Evolutionary conservation across 2,329 filamentous ascomycete species (phyloP), one percentile per base, ranked within the genome.

Genomic region (Periconia sp.): DNA sequence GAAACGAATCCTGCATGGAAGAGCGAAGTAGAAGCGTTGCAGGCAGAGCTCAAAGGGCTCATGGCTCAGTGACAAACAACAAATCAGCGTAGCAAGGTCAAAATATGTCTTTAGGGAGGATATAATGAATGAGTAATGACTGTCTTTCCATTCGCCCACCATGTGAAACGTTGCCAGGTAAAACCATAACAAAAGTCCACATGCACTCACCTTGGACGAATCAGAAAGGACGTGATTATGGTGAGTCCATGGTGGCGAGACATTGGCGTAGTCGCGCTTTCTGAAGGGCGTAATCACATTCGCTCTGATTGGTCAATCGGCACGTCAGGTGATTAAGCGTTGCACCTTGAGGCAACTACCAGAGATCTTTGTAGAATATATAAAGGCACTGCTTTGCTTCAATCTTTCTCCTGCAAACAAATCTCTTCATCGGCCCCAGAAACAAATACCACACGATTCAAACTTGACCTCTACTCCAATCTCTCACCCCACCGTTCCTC

Each of bases 191-290:
- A 5, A 37, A 37, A 13, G 33, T 37, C 33, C 10, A 3, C 33
- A 37, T 14, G 6, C 11, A n/a, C 11, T n/a, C 11, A n/a, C 15
- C 11, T 3, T 42, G 52, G 61, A 53, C 65, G 59, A 69, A 67
- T 70, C 41, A 44, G 27, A 57, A 31, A 10, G 41, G 42, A 49
- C 41, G 43, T 20, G 65, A 62, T 59, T 52, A 45, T 41, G 46
- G 54, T 64, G 58, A 61, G 60, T 63, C 58, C 61, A 44, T 59
- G 61, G 62, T 64, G 64, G 64, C 61, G 54, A 58, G 35, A 50
- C 40, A 50, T 59, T 23, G 5, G 50, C 43, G 35, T 35, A 23
- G 45, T 35, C 43, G 31, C 3, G 37, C 10, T 23, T 9, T 27
- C 23, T 48, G 23, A 31, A 23, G 35, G 18, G 46, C 50, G 67